Percentiles rank a stretch among this genome's conserved stretches.
phyloP scores from a whole-genome alignment of 1,284 basidiomycete genomes.

The Neotropicomus parvogracilis region DNA sequence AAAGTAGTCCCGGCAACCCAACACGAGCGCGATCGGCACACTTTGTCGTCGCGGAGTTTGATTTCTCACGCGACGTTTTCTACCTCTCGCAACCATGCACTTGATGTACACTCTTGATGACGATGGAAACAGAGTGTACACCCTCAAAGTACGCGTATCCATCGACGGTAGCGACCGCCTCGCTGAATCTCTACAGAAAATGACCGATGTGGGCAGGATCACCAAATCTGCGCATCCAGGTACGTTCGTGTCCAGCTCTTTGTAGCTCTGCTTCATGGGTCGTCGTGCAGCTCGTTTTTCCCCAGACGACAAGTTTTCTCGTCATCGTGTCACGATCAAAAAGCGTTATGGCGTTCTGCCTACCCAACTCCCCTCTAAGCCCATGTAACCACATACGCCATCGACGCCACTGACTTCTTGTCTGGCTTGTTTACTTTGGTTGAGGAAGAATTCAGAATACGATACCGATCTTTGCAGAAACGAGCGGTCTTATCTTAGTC shows the following conservation, averaged over 20 bases:
- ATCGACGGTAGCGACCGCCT: not conserved
- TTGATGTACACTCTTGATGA: conserved; percentile 89
- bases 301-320: conserved; percentile 96
- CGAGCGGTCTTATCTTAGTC: too few relatives aligned
- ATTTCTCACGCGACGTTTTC: not conserved
- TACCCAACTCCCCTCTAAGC: conserved; percentile 87
- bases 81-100: conserved; percentile 61
- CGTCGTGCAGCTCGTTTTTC: conserved; percentile 78
- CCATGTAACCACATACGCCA: conserved; percentile 36
- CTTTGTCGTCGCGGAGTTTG: conserved; percentile 19
- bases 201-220: conserved; percentile 72
- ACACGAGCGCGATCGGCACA: not conserved
- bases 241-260: conserved; percentile 30
- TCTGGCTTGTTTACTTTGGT: too few relatives aligned
- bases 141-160: conserved; percentile 67
- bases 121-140: conserved; percentile 80
- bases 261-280: conserved; percentile 8
- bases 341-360: conserved; percentile 83
- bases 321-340: conserved; percentile 93
- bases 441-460: too few relatives aligned
- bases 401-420: too few relatives aligned
- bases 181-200: conserved; percentile 57
- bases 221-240: conserved; percentile 95
- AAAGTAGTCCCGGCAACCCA: not conserved
- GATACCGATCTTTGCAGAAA: too few relatives aligned